Conservation (phyloP, 78 protist species). For the Acrasis kona region DNA sequence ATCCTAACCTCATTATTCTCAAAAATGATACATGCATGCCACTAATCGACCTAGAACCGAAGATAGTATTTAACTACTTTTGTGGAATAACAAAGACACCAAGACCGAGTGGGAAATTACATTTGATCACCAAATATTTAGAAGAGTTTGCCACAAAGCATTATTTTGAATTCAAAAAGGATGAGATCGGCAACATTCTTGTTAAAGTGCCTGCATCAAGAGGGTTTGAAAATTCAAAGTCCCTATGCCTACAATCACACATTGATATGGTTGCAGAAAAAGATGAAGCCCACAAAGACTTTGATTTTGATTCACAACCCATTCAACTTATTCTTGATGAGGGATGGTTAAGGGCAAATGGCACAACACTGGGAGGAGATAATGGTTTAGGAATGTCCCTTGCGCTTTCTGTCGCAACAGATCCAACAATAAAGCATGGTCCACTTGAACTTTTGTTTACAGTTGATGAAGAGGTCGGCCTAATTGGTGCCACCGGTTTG, state of each 20-base stretch:
- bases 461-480: conserved; percentile 35
- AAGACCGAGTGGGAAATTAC: not conserved
- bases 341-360: conserved; percentile 9
- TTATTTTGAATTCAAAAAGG: not conserved
- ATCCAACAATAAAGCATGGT: conserved; percentile 14
- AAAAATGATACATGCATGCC: too few relatives aligned
- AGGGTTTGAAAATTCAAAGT: not conserved
- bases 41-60: too few relatives aligned
- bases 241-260: conserved; percentile 3
- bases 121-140: not conserved
- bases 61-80: too few relatives aligned
- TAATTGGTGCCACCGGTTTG: conserved; percentile 8
- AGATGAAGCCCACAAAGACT: not conserved
- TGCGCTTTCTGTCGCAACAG: conserved; percentile 19
- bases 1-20: too few relatives aligned
- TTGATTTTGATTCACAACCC: not conserved
- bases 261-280: conserved; percentile 10
- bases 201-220: conserved; percentile 1
- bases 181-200: not conserved
- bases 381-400: conserved; percentile 39
- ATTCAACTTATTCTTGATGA: not conserved
- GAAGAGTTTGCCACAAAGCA: not conserved
- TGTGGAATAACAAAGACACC: not conserved
- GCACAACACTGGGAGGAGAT: conserved; percentile 46
- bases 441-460: conserved; percentile 36